Conservation (phyloP, 1,284 basidiomycete species). For the Fomitopsis palustris region DNA sequence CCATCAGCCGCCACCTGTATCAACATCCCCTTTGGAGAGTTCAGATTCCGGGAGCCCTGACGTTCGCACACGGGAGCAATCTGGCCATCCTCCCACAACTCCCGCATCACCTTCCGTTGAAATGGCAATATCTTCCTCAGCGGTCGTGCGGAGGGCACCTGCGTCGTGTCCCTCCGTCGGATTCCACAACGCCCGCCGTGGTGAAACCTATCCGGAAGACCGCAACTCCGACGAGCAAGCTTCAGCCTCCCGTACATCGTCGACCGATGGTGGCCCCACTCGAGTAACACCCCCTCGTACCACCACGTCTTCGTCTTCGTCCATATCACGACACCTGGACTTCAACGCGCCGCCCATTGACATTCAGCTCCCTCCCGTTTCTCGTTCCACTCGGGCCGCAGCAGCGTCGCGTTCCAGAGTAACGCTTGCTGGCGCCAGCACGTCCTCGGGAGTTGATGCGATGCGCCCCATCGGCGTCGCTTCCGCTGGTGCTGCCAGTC, state of each 20-base stretch:
- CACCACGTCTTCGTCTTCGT: background rate
- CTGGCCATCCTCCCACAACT: background rate
- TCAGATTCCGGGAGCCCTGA: background rate
- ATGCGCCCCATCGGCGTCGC: no score
- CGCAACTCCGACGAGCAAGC: background rate
- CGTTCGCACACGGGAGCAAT: background rate
- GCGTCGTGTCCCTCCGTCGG: background rate
- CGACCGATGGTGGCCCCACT: background rate
- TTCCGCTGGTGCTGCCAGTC: background rate
- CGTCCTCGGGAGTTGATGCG: background rate
- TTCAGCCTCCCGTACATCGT: background rate
- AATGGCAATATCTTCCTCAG: background rate
- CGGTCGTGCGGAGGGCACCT: background rate
- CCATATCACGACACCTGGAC: background rate
- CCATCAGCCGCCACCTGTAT: background rate
- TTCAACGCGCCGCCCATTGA: background rate
- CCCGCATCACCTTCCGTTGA: background rate
- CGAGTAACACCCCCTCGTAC: background rate
- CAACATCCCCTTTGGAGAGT: background rate
- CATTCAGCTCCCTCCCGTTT: background rate
- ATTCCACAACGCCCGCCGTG: no score
- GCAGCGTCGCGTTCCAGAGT: background rate
- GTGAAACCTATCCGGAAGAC: no score
- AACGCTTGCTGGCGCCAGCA: background rate
- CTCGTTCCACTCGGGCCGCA: background rate